These are phyloP conservation scores for Orbilia javanica DNA, from an alignment of 2,329 filamentous ascomycete species.

Conservation along the genomic window DNA sequence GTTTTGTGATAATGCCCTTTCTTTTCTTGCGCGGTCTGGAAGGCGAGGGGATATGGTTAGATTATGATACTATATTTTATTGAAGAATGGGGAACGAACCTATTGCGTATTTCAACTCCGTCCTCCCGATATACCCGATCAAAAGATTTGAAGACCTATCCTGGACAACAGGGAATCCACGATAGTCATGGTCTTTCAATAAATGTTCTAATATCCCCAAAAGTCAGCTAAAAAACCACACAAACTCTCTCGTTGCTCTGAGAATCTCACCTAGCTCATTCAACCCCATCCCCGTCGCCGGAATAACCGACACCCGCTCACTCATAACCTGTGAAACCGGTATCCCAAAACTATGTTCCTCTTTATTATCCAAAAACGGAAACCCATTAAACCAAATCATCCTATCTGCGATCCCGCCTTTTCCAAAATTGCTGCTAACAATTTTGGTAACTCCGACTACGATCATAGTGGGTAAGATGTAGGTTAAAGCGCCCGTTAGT, in stretches of 20 bases:
- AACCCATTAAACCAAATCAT: constrained; percentile 99
- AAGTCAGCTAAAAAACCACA: neutral
- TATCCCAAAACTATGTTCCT: constrained; percentile 96
- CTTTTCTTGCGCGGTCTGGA: constrained; percentile 73
- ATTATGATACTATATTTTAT: neutral
- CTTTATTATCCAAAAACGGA: constrained; percentile 95
- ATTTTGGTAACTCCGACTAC: constrained; percentile 97
- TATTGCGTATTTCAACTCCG: constrained; percentile 90
- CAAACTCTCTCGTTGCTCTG: neutral
- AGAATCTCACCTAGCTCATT: constrained; percentile 76
- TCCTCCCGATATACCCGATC: constrained; percentile 91
- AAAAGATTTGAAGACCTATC: constrained; percentile 77
- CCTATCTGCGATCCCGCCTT: constrained; percentile 94
- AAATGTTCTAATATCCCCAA: constrained; percentile 65
- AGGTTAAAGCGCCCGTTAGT: constrained; percentile 94
- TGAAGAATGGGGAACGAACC: constrained; percentile 66
- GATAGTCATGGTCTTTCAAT: constrained; percentile 82
- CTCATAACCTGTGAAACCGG: constrained; percentile 93
- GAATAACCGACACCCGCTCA: constrained; percentile 78
- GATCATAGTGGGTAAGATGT: constrained; percentile 98
- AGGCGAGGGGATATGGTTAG: neutral
- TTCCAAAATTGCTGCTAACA: constrained; percentile 89
- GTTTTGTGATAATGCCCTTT: constrained; percentile 74
- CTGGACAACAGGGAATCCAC: constrained; percentile 93
- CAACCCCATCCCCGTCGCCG: constrained; percentile 79